Conservation (phyloP, 108 stramenopile species). For the Stephanodiscus triporus region DNA sequence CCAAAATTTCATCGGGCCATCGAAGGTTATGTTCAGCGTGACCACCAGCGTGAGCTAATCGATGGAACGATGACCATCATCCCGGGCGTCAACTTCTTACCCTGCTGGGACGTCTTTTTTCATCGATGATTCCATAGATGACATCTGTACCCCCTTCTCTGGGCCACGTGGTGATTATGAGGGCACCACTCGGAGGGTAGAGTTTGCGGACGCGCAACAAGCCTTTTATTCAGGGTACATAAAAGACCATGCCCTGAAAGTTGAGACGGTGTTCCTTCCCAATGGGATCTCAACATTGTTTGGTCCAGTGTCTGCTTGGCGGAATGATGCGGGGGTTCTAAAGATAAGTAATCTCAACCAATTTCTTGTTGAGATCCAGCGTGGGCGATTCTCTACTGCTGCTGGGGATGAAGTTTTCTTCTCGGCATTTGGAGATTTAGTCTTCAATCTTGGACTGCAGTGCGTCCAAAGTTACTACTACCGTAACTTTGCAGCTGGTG, state of each 20-base stretch:
- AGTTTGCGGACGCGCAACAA: slow-evolving; percentile 5
- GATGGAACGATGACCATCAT: background rate
- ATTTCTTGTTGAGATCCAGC: too few species aligned
- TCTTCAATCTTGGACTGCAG: too few species aligned
- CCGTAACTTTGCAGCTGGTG: too few species aligned
- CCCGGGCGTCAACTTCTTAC: background rate
- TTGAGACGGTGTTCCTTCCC: slow-evolving; percentile 15
- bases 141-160: slow-evolving; percentile 7
- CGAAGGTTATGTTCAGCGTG: background rate
- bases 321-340: too few species aligned
- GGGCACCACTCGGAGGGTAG: slow-evolving; percentile 17
- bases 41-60: background rate
- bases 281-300: slow-evolving; percentile 23
- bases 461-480: too few species aligned
- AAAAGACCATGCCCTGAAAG: slow-evolving; percentile 18
- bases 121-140: slow-evolving; percentile 25
- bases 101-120: slow-evolving; percentile 22
- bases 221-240: slow-evolving; percentile 27
- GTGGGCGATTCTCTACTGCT: too few species aligned
- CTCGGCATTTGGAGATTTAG: too few species aligned
- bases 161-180: slow-evolving; percentile 31
- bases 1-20: background rate
- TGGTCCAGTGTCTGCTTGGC: slow-evolving; percentile 24
- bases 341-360: too few species aligned
- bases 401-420: too few species aligned